phyloP scores from a whole-genome alignment of 768 basidiomycete genomes.

The Tricholoma matsutake region DNA sequence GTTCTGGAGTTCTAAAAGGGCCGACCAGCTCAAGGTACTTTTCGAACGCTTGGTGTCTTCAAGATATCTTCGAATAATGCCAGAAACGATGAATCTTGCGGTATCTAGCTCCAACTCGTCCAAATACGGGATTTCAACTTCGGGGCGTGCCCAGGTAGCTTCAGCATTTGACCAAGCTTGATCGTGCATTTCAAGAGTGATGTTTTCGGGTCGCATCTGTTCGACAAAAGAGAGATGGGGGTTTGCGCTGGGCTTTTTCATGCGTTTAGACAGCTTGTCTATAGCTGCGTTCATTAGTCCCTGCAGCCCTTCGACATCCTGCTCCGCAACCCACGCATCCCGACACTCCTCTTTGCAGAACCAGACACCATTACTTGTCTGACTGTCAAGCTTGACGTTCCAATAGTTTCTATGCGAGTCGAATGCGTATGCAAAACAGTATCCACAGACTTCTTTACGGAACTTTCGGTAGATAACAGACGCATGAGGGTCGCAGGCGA shows the following conservation, averaged over 20 bases:
- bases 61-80: slow-evolving; percentile 42
- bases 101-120: slow-evolving; percentile 57
- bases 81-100: slow-evolving; percentile 53
- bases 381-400: slow-evolving; percentile 35
- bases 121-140: slow-evolving; percentile 27
- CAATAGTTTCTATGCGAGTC: slow-evolving; percentile 46
- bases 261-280: slow-evolving; percentile 29
- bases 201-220: slow-evolving; percentile 17
- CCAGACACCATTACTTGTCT: slow-evolving; percentile 37
- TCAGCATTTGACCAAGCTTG: slow-evolving; percentile 44
- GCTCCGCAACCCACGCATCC: slow-evolving; percentile 38
- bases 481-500: slow-evolving; percentile 50
- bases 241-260: slow-evolving; percentile 25
- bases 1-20: slow-evolving; percentile 52
- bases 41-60: slow-evolving; percentile 25
- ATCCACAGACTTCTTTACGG: slow-evolving; percentile 62
- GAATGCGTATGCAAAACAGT: slow-evolving; percentile 62
- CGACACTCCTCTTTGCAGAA: slow-evolving; percentile 55
- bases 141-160: slow-evolving; percentile 20
- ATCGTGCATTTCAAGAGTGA: slow-evolving; percentile 42
- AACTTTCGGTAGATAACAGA: slow-evolving; percentile 60
- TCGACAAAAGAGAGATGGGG: slow-evolving; percentile 18
- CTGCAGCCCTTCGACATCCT: slow-evolving; percentile 27
- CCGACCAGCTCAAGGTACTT: slow-evolving; percentile 36
- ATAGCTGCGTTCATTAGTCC: slow-evolving; percentile 32